phyloP scores from a whole-genome alignment of 2,329 filamentous ascomycete genomes.

The Cladosporium halotolerans region DNA sequence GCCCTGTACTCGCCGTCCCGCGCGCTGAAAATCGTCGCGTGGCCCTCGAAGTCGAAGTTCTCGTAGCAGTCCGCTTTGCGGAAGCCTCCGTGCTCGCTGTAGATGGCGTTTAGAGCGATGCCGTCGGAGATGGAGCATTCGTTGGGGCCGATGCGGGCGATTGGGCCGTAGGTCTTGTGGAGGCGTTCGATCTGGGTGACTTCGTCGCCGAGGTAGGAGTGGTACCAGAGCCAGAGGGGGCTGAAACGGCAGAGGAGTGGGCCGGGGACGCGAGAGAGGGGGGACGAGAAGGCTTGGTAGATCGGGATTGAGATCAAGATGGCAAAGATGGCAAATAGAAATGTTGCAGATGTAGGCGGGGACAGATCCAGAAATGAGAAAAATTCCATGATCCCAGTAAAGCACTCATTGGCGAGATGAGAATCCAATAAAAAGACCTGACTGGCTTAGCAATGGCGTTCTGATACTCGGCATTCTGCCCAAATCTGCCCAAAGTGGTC shows the following conservation, averaged over 20 bases:
- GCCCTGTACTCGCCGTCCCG: conserved; percentile 38
- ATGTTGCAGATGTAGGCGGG: background rate
- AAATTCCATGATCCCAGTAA: background rate
- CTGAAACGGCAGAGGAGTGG: conserved; percentile 25
- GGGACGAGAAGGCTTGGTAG: conserved; percentile 31
- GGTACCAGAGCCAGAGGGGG: conserved; percentile 23
- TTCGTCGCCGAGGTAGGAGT: conserved; percentile 27
- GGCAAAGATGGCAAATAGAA: background rate
- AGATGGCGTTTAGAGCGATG: conserved; percentile 50
- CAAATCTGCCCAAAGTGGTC: no score
- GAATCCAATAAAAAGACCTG: no score
- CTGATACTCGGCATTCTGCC: background rate
- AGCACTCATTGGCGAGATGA: no score
- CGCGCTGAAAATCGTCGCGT: conserved; percentile 32
- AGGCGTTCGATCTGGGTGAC: conserved; percentile 28
- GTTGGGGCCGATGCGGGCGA: conserved; percentile 69
- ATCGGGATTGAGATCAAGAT: conserved; percentile 14
- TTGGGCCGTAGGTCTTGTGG: conserved; percentile 62
- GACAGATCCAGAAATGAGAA: background rate
- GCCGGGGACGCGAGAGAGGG: conserved; percentile 29
- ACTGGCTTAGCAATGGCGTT: background rate
- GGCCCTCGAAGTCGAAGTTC: conserved; percentile 20
- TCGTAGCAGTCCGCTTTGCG: conserved; percentile 19
- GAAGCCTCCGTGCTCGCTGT: conserved; percentile 42
- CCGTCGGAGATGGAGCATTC: conserved; percentile 68